These are phyloP conservation scores for Russula abietina DNA, from an alignment of 768 basidiomycete species.

Conservation along the genomic window DNA sequence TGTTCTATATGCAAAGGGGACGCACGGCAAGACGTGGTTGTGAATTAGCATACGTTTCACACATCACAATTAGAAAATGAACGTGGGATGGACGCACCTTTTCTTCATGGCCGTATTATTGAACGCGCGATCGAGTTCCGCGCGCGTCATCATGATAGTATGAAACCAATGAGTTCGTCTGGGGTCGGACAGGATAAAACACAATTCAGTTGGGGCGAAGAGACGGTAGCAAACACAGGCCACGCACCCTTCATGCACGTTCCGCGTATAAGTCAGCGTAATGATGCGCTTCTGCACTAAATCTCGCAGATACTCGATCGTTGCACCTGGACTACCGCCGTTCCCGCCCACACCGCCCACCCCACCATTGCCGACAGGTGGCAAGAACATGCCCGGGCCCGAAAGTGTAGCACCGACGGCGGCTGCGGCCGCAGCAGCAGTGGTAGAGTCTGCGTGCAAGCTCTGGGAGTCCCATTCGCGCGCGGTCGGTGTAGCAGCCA, in stretches of 20 bases:
- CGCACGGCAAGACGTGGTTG: background rate
- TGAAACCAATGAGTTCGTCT: slow-evolving; percentile 86
- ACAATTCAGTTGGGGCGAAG: background rate
- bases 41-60: background rate
- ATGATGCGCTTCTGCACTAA: slow-evolving; percentile 79
- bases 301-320: slow-evolving; percentile 73
- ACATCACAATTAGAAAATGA: background rate
- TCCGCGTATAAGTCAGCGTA: slow-evolving; percentile 79
- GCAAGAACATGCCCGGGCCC: slow-evolving; percentile 4
- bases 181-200: background rate
- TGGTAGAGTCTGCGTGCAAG: slow-evolving; percentile 40
- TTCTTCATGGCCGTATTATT: slow-evolving; percentile 71
- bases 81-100: slow-evolving; percentile 44
- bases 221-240: background rate
- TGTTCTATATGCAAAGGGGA: slow-evolving; percentile 49
- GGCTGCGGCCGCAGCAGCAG: background rate
- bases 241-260: slow-evolving; percentile 79
- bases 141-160: slow-evolving; percentile 70
- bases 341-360: slow-evolving; percentile 1
- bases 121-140: slow-evolving; percentile 71
- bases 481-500: slow-evolving; percentile 19
- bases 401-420: background rate
- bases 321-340: slow-evolving; percentile 45
- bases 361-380: background rate
- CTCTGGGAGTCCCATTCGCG: slow-evolving; percentile 75